Conservation (phyloP, 75 land plant species). For the Chamaecyparis obtusa region DNA sequence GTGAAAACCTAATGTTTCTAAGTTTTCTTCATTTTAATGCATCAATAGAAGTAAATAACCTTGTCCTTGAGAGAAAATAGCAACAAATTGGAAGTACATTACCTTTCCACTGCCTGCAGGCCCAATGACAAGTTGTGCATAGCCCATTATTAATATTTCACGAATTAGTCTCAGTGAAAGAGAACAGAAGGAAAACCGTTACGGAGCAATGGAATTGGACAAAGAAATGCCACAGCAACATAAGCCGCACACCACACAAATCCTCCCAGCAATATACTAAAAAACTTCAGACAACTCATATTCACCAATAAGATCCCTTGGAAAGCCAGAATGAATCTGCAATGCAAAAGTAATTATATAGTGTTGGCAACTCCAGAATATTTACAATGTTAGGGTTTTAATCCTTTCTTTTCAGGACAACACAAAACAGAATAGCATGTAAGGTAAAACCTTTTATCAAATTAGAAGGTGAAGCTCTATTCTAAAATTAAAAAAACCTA, state of each 20-base stretch:
- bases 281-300: conserved; percentile 28
- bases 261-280: conserved; percentile 33
- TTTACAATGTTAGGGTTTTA: too few relatives aligned
- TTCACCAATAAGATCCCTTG: neutral
- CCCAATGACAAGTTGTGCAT: conserved; percentile 98
- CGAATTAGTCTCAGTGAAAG: neutral
- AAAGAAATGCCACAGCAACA: conserved; percentile 38
- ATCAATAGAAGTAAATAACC: neutral
- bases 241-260: conserved; percentile 47
- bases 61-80: neutral
- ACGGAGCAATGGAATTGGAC: conserved; percentile 2
- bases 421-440: too few relatives aligned
- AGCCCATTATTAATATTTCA: conserved; percentile 51
- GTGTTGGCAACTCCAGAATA: neutral
- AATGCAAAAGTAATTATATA: neutral
- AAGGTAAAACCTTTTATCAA: too few relatives aligned
- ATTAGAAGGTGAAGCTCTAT: too few relatives aligned
- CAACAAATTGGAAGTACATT: neutral
- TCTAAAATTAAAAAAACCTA: too few relatives aligned
- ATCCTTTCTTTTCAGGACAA: too few relatives aligned
- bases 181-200: neutral
- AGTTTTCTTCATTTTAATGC: neutral
- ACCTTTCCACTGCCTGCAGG: conserved; percentile 99
- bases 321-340: neutral
- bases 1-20: too few relatives aligned